Base-by-base conservation (phyloP, 176 grass and related monocot genomes). In the Tillandsia fasciculata region DNA sequence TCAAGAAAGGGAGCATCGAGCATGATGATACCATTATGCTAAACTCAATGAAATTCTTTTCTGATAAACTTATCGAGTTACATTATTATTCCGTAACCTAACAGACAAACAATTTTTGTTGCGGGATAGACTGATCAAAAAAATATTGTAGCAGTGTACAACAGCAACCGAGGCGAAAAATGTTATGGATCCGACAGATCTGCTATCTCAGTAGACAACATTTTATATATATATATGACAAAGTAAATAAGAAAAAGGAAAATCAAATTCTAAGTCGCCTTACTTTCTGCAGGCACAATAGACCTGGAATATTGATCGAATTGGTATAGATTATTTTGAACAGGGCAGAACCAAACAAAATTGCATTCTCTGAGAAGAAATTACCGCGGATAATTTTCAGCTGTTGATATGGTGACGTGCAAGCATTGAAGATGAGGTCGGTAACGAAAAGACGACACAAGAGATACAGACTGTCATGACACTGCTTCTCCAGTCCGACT, bases 401-500 rank as follows among this genome's bases (percentile, higher is more conserved):
- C 1, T 59, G 54, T 59, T 20, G 12, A 59, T 14, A 14, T 22
- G 7, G 53, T n/a, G 15, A 14, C 15, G 15, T 3, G 10, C 53
- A 56, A 8, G 14, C 9, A 66, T 22, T 27, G 0, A 28, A 54
- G 26, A 10, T 50, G 13, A 33, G 12, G 12, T 53, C 26, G 8
- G 12, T 8, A 13, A 24, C n/a, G 9, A 53, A 47, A 59, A 29
- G 10, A 50, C 12, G 65, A 50, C 10, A 48, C 15, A 54, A 24
- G 17, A 67, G 27, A 49, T 15, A 26, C 23, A 9, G 26, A 22
- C 33, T 22, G 67, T 80, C 68, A 70, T 49, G 48, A 82, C 24
- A 53, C 58, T 51, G 73, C 9, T 74, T 69, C 71, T 67, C 50
- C 50, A n/a, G 78, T 83, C 51, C 75, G 78, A 78, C 64, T 63